These are phyloP conservation scores for Lachancea sp. DNA, from an alignment of 805 yeast species.

Conservation along the genomic window DNA sequence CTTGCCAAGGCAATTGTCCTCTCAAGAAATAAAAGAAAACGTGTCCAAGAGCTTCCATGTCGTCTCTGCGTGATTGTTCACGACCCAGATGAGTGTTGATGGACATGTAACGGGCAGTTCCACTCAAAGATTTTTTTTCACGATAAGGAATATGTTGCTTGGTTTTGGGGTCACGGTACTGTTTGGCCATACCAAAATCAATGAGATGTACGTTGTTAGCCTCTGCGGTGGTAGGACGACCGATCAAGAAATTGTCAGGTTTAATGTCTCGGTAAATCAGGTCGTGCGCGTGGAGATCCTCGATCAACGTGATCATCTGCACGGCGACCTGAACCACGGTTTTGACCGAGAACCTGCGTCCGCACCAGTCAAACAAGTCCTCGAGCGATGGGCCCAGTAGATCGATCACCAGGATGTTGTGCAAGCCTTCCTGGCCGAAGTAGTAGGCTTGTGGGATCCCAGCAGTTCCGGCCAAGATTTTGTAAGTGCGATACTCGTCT, in stretches of 20 bases:
- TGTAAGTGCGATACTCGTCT: constrained; percentile 95
- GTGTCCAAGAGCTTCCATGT: constrained; percentile 92
- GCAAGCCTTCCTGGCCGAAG: constrained; percentile 97
- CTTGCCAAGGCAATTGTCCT: constrained; percentile 98
- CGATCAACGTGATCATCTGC: constrained; percentile 87
- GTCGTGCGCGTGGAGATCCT: constrained; percentile 81
- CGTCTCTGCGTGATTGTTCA: constrained; percentile 95
- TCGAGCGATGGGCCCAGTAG: constrained; percentile 92
- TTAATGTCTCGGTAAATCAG: constrained; percentile 94
- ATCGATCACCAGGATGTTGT: constrained; percentile 90
- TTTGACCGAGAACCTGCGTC: constrained; percentile 77
- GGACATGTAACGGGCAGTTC: constrained; percentile 98
- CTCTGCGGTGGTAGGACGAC: constrained; percentile 76
- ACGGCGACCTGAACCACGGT: constrained; percentile 91
- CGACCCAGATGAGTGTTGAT: constrained; percentile 96
- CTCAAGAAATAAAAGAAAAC: constrained; percentile 91
- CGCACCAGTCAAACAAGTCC: constrained; percentile 98
- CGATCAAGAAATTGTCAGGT: constrained; percentile 94
- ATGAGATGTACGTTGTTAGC: constrained; percentile 84
- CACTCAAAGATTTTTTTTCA: constrained; percentile 91
- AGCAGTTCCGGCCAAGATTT: constrained; percentile 68
- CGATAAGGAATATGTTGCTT: constrained; percentile 94
- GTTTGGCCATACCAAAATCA: constrained; percentile 98
- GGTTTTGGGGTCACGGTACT: constrained; percentile 93
- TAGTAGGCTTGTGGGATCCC: constrained; percentile 97